Base-by-base conservation (phyloP, 306 rosid species). In the Mimosa bimucronata region DNA sequence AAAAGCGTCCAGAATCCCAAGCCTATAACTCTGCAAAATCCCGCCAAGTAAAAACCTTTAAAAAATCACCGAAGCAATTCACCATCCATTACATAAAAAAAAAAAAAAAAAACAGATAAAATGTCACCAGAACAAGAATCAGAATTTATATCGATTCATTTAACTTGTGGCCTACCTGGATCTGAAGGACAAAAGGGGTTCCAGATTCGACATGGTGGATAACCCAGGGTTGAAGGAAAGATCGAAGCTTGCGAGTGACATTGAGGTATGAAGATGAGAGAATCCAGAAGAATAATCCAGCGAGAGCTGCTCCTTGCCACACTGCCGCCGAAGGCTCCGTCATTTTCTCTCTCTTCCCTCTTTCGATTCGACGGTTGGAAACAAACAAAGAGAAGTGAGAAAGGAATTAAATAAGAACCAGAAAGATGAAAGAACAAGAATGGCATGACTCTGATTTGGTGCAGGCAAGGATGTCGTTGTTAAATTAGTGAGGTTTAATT, bases 211-310 rank as follows among this genome's bases (percentile, higher is more conserved):
- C 98, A 31, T 77, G 90, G 73, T 62, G 88, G 76, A 84, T 13
- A 26, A 89, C 94, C 89, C 88, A 91, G 7, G 98, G 97, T 71
- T 87, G 99, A 16, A 91, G 65, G 30, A 88, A 85, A 77, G 98
- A 96, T 88, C 99, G 82, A 73, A 96, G 87, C 82, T 82, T 89
- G 42, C 75, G 89, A 85, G 97, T 89, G 34, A 90, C 73, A 80
- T 91, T 82, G 74, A 96, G 90, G 66, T 84, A 87, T 11, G 98
- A 91, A 75, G 97, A 65, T 29, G 77, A 67, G 16, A 84, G 14
- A 77, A 91, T 15, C 94, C 97, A 96, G 15, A 86, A 84, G 16
- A 88, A 50, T 74, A 96, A 78, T 74, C 92, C 94, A 41, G 85
- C 91, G 7, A 96, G 81, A 48, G 88, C 78, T 69, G 90, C 82